These are phyloP conservation scores for Backusella australiensis DNA, from an alignment of 192 early-diverging fungal genomes.

Conservation along the genomic window DNA sequence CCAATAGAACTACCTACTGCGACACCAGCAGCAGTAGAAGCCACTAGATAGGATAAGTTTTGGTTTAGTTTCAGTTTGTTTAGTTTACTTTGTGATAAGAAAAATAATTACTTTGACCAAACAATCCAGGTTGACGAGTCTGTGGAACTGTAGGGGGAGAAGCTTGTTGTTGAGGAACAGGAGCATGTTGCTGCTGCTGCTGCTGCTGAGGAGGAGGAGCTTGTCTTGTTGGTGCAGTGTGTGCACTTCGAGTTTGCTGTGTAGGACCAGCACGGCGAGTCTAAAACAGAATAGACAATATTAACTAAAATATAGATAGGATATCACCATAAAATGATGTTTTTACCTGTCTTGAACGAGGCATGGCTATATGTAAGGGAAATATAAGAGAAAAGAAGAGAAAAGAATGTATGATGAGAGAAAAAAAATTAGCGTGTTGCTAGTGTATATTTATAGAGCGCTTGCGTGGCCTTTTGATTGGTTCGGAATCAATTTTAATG, in stretches of 20 bases:
- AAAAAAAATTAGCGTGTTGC: not conserved
- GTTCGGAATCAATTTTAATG: constrained; percentile 6
- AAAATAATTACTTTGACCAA: constrained; percentile 59
- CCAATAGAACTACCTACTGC: constrained; percentile 84
- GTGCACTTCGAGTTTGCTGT: constrained; percentile 48
- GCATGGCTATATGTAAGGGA: constrained; percentile 4
- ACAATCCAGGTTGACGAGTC: constrained; percentile 70
- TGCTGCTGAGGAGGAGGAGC: constrained; percentile 43
- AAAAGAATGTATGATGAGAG: not conserved
- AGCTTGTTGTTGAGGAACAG: constrained; percentile 19
- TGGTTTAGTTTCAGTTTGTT: not conserved
- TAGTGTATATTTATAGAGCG: not conserved
- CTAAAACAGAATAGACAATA: not conserved
- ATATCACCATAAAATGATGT: not conserved
- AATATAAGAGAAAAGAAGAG: not conserved
- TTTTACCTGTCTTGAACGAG: constrained; percentile 24
- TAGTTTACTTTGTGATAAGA: not conserved
- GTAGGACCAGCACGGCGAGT: constrained; percentile 42
- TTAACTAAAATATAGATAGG: not conserved
- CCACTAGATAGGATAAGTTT: constrained; percentile 49
- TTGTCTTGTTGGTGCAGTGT: constrained; percentile 56
- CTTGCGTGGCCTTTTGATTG: constrained; percentile 5
- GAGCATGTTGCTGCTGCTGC: constrained; percentile 32
- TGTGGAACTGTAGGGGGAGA: constrained; percentile 47
- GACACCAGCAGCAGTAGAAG: constrained; percentile 88